Evolutionary conservation across 805 yeast genomes (phyloP).

Genomic region (Komagataella pseudopastoris): DNA sequence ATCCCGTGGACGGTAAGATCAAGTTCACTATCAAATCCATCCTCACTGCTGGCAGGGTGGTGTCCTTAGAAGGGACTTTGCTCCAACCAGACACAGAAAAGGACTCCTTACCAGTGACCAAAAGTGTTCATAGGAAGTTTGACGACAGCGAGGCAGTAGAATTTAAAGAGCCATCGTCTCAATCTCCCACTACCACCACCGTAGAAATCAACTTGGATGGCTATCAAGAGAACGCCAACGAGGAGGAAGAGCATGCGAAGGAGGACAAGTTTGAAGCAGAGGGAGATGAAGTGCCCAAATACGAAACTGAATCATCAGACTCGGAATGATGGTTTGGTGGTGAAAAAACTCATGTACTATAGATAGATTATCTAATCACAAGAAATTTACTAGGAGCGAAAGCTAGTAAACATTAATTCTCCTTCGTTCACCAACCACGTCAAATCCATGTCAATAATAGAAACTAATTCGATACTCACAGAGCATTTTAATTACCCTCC

Average conservation of each 20-base stretch:
- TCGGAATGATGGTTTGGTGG: not conserved
- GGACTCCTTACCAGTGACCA: constrained; percentile 37
- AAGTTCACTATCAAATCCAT: constrained; percentile 62
- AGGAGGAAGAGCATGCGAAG: not conserved
- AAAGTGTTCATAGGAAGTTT: constrained; percentile 25
- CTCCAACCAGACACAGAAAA: constrained; percentile 41
- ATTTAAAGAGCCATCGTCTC: constrained; percentile 1
- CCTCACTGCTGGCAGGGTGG: constrained; percentile 66
- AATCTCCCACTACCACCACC: constrained; percentile 4
- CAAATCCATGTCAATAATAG: constrained; percentile 15
- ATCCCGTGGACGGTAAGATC: constrained; percentile 71
- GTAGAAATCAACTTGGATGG: constrained; percentile 4
- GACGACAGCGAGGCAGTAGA: constrained; percentile 13
- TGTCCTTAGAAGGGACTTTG: constrained; percentile 83
- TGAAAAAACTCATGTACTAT: not conserved
- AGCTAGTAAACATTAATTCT: not conserved
- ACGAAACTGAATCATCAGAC: not conserved
- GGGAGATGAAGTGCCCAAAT: not conserved
- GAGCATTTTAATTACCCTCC: constrained; percentile 86
- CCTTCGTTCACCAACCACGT: not conserved
- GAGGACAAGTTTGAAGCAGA: not conserved
- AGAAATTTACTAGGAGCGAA: not conserved
- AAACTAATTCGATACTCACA: constrained; percentile 43
- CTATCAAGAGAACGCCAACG: not conserved
- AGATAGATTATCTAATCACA: not conserved